Percentiles rank a stretch among this genome's conserved stretches.
Evolutionary conservation across 805 yeast genomes (phyloP).

Genomic region (Schizosaccharomyces japonicus): DNA sequence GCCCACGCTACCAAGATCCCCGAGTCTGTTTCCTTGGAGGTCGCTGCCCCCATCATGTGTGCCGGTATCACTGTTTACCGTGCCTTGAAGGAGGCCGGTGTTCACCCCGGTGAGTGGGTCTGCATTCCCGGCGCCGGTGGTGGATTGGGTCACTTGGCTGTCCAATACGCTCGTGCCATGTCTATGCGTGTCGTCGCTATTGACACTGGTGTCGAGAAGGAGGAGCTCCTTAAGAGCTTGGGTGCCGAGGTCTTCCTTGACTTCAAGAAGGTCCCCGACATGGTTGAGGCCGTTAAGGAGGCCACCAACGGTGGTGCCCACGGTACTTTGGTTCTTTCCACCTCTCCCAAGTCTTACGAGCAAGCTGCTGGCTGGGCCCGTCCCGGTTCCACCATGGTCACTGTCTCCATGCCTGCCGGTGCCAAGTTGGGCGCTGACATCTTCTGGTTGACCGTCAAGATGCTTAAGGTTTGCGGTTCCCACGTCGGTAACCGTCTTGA

Average conservation of each 20-base stretch:
- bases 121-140: constrained; percentile 63
- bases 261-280: constrained; percentile 30
- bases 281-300: constrained; percentile 29
- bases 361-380: constrained; percentile 38
- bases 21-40: constrained; percentile 47
- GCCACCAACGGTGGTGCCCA: constrained; percentile 55
- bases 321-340: constrained; percentile 55
- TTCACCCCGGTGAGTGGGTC: constrained; percentile 50
- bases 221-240: constrained; percentile 26
- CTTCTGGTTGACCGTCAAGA: constrained; percentile 47
- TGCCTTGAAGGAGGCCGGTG: constrained; percentile 59
- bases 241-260: constrained; percentile 47
- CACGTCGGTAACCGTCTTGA: constrained; percentile 80
- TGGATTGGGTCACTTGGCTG: constrained; percentile 52
- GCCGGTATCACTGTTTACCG: constrained; percentile 84
- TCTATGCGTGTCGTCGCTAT: constrained; percentile 49
- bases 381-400: constrained; percentile 44
- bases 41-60: constrained; percentile 60
- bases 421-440: constrained; percentile 50
- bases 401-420: constrained; percentile 59
- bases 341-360: constrained; percentile 40
- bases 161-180: constrained; percentile 58
- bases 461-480: constrained; percentile 41
- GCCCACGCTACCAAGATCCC: constrained; percentile 68
- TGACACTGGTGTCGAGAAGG: constrained; percentile 47